Percentiles rank a stretch among this genome's conserved stretches.
Conservation (phyloP, 176 grass and related monocot genomes). For the Secale cereale region DNA sequence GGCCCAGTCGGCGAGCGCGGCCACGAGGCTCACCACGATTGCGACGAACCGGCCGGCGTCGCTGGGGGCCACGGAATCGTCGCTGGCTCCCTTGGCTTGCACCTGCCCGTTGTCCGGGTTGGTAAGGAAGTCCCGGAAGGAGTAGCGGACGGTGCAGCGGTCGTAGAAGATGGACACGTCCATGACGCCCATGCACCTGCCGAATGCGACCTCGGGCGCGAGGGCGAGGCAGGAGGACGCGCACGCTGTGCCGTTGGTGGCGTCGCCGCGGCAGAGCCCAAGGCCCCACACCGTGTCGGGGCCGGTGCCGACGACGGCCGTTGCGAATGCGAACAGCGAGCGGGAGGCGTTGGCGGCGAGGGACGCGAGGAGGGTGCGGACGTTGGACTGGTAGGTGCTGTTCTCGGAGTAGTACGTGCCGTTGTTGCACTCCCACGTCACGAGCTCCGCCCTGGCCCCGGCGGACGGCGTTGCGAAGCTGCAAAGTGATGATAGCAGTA, state of each 20-base stretch:
- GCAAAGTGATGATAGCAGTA: neutral
- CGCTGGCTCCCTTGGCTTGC: neutral
- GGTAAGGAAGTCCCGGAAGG: conserved; percentile 10
- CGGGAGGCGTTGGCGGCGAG: conserved; percentile 11
- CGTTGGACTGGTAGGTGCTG: conserved; percentile 34
- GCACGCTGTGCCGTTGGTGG: too few relatives aligned
- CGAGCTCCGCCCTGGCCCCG: neutral
- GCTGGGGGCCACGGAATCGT: neutral
- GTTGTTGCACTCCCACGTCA: neutral
- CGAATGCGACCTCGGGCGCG: neutral
- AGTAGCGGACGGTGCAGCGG: conserved; percentile 32
- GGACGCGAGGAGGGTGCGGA: neutral
- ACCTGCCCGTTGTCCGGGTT: neutral
- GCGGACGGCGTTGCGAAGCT: neutral
- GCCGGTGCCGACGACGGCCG: neutral
- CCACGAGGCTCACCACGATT: neutral
- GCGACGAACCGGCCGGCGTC: neutral
- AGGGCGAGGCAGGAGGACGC: conserved; percentile 17
- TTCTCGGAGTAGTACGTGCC: conserved; percentile 14
- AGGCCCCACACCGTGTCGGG: too few relatives aligned
- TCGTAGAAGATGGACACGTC: conserved; percentile 30
- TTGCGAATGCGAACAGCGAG: neutral
- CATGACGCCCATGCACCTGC: neutral
- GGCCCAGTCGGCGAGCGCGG: neutral
- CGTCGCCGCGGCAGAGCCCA: too few relatives aligned